Base-by-base conservation (phyloP, 768 basidiomycete genomes). In the Gloeophyllum trabeum region DNA sequence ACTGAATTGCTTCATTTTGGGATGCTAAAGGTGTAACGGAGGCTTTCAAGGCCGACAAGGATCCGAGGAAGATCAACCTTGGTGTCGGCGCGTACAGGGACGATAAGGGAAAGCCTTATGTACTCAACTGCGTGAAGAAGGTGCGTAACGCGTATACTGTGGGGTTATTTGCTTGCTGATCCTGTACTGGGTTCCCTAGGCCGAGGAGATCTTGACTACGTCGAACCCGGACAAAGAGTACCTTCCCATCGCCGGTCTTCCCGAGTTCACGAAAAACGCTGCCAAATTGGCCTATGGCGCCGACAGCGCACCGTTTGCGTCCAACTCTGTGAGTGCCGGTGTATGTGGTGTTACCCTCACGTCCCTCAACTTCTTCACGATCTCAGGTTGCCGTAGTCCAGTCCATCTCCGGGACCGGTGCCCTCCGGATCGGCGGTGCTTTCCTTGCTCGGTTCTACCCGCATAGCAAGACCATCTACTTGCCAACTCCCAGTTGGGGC, bases 61-160 rank as follows among this genome's bases (percentile, higher is more conserved):
- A 86, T 60, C 69, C 86, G 14, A 79, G 81, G 50, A 98, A 98
- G 63, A 94, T 99, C 57, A 99, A 98, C 66, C 73, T 99, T 45
- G 96, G 96, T 56, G 96, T 97, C 50, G 96, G 96, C 54, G 88
- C 90, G 35, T 97, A 92, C 71, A 77, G 96, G 46, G 92, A 99
- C 53, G 88, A 79, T 49, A 71, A 82, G 42, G 96, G 96, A 43
- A 97, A 96, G 65, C 94, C 94, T 4, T 98, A 92, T 59, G 80
- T 99, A 43, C 70, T 99, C 43, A 80, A 73, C 36, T 79, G 81
- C 34, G 96, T 99, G 26, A 79, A 84, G 61, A 89, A 90, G 76
- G 91, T 83, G 37, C 41, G 52, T 39, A 28, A 18, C 21, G 13
- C 40, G 5, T n/a, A 10, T 14, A 24, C n/a, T 23, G 22, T 51